Evolutionary conservation across 208 protist genomes (phyloP), one percentile per base, ranked within the genome.

Genomic region (Willaertia magna): DNA sequence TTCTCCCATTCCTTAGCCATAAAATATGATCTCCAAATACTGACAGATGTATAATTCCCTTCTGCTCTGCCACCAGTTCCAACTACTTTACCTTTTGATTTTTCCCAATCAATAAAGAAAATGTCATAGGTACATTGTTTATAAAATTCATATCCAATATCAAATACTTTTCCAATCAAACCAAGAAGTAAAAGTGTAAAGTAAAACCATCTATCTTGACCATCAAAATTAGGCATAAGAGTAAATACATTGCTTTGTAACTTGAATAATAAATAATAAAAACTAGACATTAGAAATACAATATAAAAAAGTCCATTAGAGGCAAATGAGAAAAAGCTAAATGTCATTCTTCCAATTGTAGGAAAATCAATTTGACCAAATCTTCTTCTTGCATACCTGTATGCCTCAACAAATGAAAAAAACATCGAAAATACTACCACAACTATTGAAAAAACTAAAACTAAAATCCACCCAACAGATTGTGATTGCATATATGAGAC

Each of bases 91-190:
- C 86, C 61, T 67, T 43, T 74, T 7, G 86, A 48, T 43, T 67
- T 84, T 86, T 87, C 86, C 81, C 81, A 87, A 85, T 87, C 86
- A n/a, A 87, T 79, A 18, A 87, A 87, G 34, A 87, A 87, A 20
- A 87, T 76, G 40, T 87, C 86, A 30, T 61, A 51, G 39, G 7
- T 61, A 16, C 47, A 87, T 22, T 87, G 84, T 22, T 48, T 43
- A 30, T 74, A 76, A 11, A 87, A 48, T 0, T 18, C 26, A 49
- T 46, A 78, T 3, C 87, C 6, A 7, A 87, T 4, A 79, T 87
- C 49, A 30, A 87, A 7, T 2, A 42, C 39, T 40, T 87, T 87
- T 48, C 74, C 85, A 7, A 86, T 4, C 4, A 86, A 47, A 81
- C 20, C 22, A 4, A 85, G 4, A 51, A 26, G 1, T 43, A 86